Base-by-base conservation (phyloP, 306 rosid genomes). In the Delonix regia region DNA sequence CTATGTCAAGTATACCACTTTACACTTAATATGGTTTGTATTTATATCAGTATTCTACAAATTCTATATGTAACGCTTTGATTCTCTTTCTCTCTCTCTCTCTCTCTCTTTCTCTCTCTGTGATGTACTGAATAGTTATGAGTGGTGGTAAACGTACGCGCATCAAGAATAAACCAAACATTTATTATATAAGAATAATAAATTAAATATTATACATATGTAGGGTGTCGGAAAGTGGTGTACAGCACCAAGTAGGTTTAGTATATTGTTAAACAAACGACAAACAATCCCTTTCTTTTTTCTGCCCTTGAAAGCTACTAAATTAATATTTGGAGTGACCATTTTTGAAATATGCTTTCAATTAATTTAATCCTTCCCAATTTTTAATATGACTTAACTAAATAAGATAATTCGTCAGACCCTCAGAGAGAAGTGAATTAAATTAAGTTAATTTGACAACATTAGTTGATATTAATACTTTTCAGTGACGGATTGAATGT, bases 171-270 rank as follows among this genome's bases (percentile, higher is more conserved):
- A 36, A 75, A 75, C 9, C 39, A 63, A 47, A 75, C 38, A 70
- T 22, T 15, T 3, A 28, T 18, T 30, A 53, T 75, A 36, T n/a
- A 77, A 52, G 13, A 5, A 60, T 60, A 30, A 30, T 4, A 25
- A 57, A 24, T 2, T 56, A 56, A 77, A 71, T 64, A 64, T 73
- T 21, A 42, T 71, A 13, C 34, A 47, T 65, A 55, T 27, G 87
- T 79, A 75, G 72, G 87, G 85, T 74, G 85, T 74, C 85, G 85
- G 88, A 78, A 62, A 85, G 85, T 78, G 83, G 62, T 62, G 51
- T 85, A 74, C 85, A 74, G 85, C 85, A 69, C 65, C 81, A 83
- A 76, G 75, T 82, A 77, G 79, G 49, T 82, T n/a, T n/a, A 42
- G 66, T 34, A 76, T 69, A 41, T 41, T n/a, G 9, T 19, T 52